Base-by-base conservation (phyloP, 257 asterid genomes). In the Rehmannia glutinosa region DNA sequence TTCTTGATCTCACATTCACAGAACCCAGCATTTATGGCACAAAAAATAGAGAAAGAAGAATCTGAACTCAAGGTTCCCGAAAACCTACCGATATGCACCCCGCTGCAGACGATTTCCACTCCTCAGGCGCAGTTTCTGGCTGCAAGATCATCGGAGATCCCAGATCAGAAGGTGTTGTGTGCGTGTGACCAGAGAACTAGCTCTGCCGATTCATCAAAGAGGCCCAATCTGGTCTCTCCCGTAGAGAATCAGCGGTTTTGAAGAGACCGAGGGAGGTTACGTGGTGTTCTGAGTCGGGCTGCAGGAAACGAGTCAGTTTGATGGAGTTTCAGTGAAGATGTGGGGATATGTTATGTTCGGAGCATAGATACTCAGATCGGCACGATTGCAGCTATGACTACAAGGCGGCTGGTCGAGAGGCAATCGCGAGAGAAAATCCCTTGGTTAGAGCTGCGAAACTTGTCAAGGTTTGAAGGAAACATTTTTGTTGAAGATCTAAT, bases 311-410 rank as follows among this genome's bases (percentile, higher is more conserved):
- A 64, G 46, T 85, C 58, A 88, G 88, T 9, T 30, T 85, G 76
- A 70, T 81, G 72, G 92, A 88, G 0, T 85, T 85, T 47, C 85
- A 87, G 10, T 86, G 92, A 69, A 72, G 92, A 1, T 86, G 92
- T 42, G 92, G 92, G 0, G 89, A 83, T 2, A 52, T 74, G 72
- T 85, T 85, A 75, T 85, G 92, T 60, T 72, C 85, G 11, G 78
- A 78, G 80, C 92, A 85, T 32, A 64, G 92, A 61, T 85, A 85
- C 65, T 75, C n/a, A n/a, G n/a, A n/a, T n/a, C n/a, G n/a, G n/a
- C n/a, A n/a, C n/a, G n/a, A n/a, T n/a, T n/a, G n/a, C n/a, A n/a
- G n/a, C n/a, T n/a, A n/a, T n/a, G n/a, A n/a, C n/a, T n/a, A n/a
- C n/a, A n/a, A n/a, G n/a, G n/a, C n/a, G n/a, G n/a, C n/a, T n/a